Percentiles rank a stretch among this genome's conserved stretches.
Conservation (phyloP, 371 early-diverging fungal species). For the Smittium culicis region DNA sequence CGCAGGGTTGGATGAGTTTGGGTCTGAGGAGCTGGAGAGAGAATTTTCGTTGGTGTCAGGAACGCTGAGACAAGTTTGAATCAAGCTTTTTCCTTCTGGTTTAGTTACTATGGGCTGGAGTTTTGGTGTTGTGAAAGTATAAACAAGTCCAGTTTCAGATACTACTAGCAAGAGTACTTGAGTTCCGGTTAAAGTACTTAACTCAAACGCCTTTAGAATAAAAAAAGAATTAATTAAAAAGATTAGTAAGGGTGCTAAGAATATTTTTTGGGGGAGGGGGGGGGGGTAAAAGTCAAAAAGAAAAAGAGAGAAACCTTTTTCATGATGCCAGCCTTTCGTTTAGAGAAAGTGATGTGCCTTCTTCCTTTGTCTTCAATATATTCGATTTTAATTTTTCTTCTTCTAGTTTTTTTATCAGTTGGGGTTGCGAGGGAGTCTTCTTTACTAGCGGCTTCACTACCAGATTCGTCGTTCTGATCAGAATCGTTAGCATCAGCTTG, state of each 20-base stretch:
- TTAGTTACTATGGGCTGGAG: constrained; percentile 89
- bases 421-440: constrained; percentile 6
- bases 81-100: constrained; percentile 84
- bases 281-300: not conserved
- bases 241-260: not conserved
- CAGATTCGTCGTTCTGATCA: constrained; percentile 36
- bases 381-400: constrained; percentile 93
- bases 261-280: not conserved
- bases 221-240: not conserved
- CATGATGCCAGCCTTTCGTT: constrained; percentile 98
- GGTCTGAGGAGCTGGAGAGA: not conserved
- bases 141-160: constrained; percentile 94
- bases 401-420: constrained; percentile 52
- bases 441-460: constrained; percentile 35
- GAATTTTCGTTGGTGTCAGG: constrained; percentile 40
- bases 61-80: constrained; percentile 86
- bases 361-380: constrained; percentile 92
- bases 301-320: constrained; percentile 58
- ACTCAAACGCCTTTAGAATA: constrained; percentile 70
- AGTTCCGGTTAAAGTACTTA: constrained; percentile 91
- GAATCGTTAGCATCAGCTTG: constrained; percentile 13
- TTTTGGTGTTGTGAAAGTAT: constrained; percentile 95
- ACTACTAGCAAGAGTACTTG: constrained; percentile 92
- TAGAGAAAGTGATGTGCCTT: constrained; percentile 94
- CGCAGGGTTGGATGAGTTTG: not conserved